Base-by-base conservation (phyloP, 2,329 filamentous ascomycete genomes). In the Cytospora mali region DNA sequence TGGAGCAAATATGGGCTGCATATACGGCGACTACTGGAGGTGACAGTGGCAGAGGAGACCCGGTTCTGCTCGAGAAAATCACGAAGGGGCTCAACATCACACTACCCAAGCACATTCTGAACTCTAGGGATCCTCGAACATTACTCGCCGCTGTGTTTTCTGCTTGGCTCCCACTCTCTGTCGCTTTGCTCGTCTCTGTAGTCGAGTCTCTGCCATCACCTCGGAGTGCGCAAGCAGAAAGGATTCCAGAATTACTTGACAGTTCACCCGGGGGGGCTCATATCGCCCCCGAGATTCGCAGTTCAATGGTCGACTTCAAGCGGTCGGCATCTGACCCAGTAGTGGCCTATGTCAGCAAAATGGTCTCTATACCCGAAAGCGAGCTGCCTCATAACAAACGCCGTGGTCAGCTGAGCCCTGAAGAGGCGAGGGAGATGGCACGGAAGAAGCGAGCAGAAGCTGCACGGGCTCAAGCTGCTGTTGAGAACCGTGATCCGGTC, bases 331-430 rank as follows among this genome's bases (percentile, higher is more conserved):
- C 87, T 0, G 89, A 90, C 62, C 93, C 94, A 0, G 87, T 96
- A 0, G 92, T 99, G 1, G 94, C 92, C 10, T 99, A 97, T 68
- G 91, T 99, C 65, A 98, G 94, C 77, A 99, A 99, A 75, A 97
- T 99, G 93, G 91, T 98, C 1, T 95, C 95, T 0, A 84, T 99
- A 14, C 94, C 93, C 0, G 92, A 96, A 71, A 97, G 92, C 75
- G 94, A 99, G 70, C 80, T 99, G 6, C 91, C 92, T 0, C 86
- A 94, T 58, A 97, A 97, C 74, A 96, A 90, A 75, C 84, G 92
- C 52, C 83, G 87, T 18, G 88, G 89, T 0, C 87, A 88, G 50
- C 83, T 98, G 71, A 96, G 86, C 46, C 90, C 92, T 1, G 95
- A 97, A 66, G 95, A 98, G 76, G 95, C 95, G 4, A 82, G 91